Percentiles rank a stretch among this genome's conserved stretches.
These are phyloP conservation scores for Trametes maxima DNA, from an alignment of 768 basidiomycete genomes.

Conservation along the genomic window DNA sequence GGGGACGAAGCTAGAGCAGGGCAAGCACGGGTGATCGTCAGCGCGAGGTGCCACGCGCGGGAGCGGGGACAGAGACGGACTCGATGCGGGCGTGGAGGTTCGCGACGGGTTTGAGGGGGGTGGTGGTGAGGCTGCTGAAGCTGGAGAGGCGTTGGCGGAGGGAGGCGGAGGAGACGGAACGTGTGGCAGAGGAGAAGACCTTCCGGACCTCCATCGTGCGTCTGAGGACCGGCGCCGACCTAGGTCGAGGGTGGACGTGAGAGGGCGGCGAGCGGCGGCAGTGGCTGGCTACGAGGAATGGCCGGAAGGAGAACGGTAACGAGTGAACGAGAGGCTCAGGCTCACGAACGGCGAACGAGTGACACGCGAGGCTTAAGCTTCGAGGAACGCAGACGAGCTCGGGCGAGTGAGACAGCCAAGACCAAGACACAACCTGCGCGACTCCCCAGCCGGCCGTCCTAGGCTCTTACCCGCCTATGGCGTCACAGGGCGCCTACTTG, in stretches of 20 bases:
- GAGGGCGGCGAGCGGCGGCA: not conserved
- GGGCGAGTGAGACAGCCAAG: not conserved
- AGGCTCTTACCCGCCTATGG: conserved; percentile 1
- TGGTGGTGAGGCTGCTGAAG: conserved; percentile 49
- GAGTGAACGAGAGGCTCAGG: not conserved
- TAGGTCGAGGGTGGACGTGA: not conserved
- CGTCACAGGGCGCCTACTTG: conserved; percentile 4
- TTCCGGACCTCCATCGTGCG: conserved; percentile 38
- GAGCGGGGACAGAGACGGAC: conserved; percentile 41
- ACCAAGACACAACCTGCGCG: not conserved
- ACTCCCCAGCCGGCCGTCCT: not conserved
- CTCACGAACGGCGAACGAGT: too few species aligned
- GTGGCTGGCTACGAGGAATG: not conserved
- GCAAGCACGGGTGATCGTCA: not conserved
- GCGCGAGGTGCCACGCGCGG: not conserved
- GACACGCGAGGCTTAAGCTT: too few species aligned
- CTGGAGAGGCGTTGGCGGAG: conserved; percentile 62
- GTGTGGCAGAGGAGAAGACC: conserved; percentile 41
- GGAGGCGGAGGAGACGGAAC: conserved; percentile 61
- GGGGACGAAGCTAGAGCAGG: conserved; percentile 70
- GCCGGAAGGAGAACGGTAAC: not conserved
- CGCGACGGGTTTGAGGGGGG: conserved; percentile 62
- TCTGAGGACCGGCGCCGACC: not conserved
- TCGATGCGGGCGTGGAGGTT: conserved; percentile 74
- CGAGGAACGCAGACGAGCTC: too few species aligned